Percentiles rank a stretch among this genome's conserved stretches.
These are phyloP conservation scores for Udeniomyces megalosporus DNA, from an alignment of 768 basidiomycete species.

Conservation along the genomic window DNA sequence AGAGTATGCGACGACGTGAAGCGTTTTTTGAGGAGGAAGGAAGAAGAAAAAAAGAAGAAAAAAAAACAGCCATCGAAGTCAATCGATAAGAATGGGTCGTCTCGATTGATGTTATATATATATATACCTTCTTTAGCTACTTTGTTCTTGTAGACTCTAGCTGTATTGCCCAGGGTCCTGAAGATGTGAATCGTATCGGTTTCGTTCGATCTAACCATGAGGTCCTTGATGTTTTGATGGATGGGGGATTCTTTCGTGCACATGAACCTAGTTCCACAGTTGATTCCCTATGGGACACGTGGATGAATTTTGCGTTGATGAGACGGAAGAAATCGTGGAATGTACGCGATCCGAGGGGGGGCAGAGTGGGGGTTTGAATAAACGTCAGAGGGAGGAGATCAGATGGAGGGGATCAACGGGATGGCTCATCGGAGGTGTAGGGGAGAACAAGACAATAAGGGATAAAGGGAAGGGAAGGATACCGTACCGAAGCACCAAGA, in stretches of 20 bases:
- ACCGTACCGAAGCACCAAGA: too few relatives aligned
- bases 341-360: not conserved
- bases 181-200: slow-evolving; percentile 51
- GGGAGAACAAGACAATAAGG: too few relatives aligned
- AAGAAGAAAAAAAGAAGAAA: not conserved
- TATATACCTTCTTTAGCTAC: slow-evolving; percentile 33
- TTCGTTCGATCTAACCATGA: slow-evolving; percentile 68
- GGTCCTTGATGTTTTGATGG: slow-evolving; percentile 77
- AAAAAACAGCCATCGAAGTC: too few relatives aligned
- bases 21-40: not conserved
- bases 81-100: too few relatives aligned
- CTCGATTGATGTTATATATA: too few relatives aligned
- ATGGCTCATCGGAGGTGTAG: too few relatives aligned
- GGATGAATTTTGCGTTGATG: too few relatives aligned
- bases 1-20: too few relatives aligned
- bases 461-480: too few relatives aligned
- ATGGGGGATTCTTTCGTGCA: slow-evolving; percentile 78
- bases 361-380: too few relatives aligned
- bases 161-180: slow-evolving; percentile 43
- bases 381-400: too few relatives aligned
- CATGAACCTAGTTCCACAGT: slow-evolving; percentile 67
- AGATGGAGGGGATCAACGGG: too few relatives aligned
- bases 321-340: not conserved
- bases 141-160: slow-evolving; percentile 20
- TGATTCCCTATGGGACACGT: slow-evolving; percentile 59